A percentile compares a stretch with the other conserved stretches of the same genome.
phyloP scores from a whole-genome alignment of 306 rosid species.

The Cotoneaster glaucophyllus region DNA sequence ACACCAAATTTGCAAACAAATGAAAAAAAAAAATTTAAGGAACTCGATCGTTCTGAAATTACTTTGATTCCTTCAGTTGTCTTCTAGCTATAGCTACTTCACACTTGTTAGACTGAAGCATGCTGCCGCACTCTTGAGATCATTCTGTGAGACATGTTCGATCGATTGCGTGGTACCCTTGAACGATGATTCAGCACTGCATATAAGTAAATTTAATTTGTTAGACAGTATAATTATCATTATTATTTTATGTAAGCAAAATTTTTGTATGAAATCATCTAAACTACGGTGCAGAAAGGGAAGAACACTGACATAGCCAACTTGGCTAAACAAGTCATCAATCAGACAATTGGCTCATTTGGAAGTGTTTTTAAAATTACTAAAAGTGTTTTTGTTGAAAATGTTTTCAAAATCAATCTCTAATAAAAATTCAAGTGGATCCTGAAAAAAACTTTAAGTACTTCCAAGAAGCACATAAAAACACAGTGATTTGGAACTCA shows the following conservation, averaged over 20 bases:
- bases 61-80: slow-evolving; percentile 1
- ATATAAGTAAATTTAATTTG: not conserved
- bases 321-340: too few species aligned
- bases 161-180: not conserved
- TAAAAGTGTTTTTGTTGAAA: too few species aligned
- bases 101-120: slow-evolving; percentile 28
- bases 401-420: too few species aligned
- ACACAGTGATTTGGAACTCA: too few species aligned
- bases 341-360: too few species aligned
- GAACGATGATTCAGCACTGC: slow-evolving; percentile 31
- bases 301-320: too few species aligned
- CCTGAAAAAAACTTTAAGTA: too few species aligned
- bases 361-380: too few species aligned
- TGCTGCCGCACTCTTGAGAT: slow-evolving; percentile 35
- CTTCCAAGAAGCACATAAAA: too few species aligned
- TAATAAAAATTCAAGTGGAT: too few species aligned
- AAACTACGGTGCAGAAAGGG: not conserved
- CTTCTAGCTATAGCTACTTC: not conserved
- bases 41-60: not conserved
- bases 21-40: not conserved
- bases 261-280: not conserved
- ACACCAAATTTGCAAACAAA: not conserved
- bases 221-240: not conserved
- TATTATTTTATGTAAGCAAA: not conserved
- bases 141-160: slow-evolving; percentile 15